A percentile compares a stretch with the other conserved stretches of the same genome.
phyloP scores from a whole-genome alignment of 768 basidiomycete genomes.

The Plicaturopsis crispa region DNA sequence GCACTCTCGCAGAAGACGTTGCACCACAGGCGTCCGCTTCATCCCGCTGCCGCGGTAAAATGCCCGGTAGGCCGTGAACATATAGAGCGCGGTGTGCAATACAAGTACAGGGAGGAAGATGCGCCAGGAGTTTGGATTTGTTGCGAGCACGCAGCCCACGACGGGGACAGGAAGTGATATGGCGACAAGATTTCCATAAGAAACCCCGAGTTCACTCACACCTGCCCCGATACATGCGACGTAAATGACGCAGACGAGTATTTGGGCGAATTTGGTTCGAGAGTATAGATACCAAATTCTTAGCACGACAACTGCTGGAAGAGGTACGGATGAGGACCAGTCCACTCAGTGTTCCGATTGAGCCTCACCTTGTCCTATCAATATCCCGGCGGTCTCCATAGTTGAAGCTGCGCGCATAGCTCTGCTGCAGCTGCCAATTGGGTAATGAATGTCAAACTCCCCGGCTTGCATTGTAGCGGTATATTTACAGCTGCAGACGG shows the following conservation, averaged over 20 bases:
- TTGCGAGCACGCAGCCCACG: constrained; percentile 11
- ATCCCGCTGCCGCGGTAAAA: neutral
- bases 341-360: neutral
- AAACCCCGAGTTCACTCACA: constrained; percentile 1
- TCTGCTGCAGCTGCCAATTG: neutral
- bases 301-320: constrained; percentile 11
- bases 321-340: too few relatives aligned
- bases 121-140: constrained; percentile 8
- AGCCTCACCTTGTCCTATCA: constrained; percentile 7
- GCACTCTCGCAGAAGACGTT: neutral
- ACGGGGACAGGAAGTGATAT: neutral
- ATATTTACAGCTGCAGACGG: neutral
- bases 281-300: constrained; percentile 14
- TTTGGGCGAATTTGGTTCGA: constrained; percentile 5
- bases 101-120: constrained; percentile 10
- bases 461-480: neutral
- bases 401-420: constrained; percentile 3
- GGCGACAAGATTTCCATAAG: constrained; percentile 3
- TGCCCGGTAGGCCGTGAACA: neutral
- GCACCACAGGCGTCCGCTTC: neutral
- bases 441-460: too few relatives aligned
- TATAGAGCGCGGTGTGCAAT: constrained; percentile 11
- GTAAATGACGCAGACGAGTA: constrained; percentile 7
- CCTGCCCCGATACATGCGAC: constrained; percentile 4
- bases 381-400: constrained; percentile 3